These are phyloP conservation scores for Glebionis coronaria DNA, from an alignment of 129 eudicot genomes.

Conservation along the genomic window DNA sequence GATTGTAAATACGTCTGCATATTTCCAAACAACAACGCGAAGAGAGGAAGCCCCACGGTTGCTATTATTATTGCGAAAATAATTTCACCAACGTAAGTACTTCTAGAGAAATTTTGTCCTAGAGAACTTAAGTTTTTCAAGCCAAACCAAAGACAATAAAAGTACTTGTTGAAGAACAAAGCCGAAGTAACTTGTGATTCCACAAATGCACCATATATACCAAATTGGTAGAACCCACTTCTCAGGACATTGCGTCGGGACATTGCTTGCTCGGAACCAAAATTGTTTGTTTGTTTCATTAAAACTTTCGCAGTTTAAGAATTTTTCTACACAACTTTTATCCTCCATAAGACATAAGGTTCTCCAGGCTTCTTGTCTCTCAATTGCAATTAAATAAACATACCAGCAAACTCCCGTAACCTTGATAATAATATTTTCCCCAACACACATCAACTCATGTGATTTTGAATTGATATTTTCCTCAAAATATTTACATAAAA, in stretches of 20 bases:
- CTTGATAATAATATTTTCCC: too few species aligned
- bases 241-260: constrained; percentile 43
- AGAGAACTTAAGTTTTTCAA: too few species aligned
- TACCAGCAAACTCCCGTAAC: constrained; percentile 82
- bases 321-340: constrained; percentile 40
- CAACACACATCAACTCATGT: too few species aligned
- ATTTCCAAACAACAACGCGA: constrained; percentile 88
- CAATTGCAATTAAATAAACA: constrained; percentile 72
- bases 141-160: too few species aligned
- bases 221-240: constrained; percentile 38
- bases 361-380: constrained; percentile 94
- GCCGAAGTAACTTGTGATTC: too few species aligned
- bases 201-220: too few species aligned
- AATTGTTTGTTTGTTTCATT: constrained; percentile 27
- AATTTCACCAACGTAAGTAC: constrained; percentile 75
- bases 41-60: too few species aligned
- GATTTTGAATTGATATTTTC: too few species aligned
- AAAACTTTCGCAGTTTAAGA: constrained; percentile 61
- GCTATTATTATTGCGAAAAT: constrained; percentile 57
- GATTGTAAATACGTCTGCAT: constrained; percentile 97
- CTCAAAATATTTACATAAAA: too few species aligned
- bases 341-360: constrained; percentile 50
- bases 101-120: constrained; percentile 57
- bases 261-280: constrained; percentile 67
- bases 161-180: too few species aligned